Evolutionary conservation across 2,329 filamentous ascomycete species (phyloP).

Genomic region (Pleoardoris graminearum): DNA sequence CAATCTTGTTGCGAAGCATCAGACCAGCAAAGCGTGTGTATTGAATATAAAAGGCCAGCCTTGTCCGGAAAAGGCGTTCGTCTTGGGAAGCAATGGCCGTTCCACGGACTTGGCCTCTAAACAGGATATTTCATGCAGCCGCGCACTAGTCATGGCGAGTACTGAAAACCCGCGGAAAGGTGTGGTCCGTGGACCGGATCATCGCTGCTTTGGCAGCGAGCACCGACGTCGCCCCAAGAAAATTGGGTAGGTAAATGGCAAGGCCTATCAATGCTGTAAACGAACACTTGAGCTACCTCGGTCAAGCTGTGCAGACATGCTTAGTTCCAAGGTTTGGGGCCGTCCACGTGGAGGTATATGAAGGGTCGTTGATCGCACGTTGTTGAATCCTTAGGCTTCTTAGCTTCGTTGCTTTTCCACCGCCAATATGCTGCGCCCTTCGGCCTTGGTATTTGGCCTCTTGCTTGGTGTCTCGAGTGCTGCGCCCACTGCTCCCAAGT

Average conservation of each 20-base stretch:
- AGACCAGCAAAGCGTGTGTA: neutral
- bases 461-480: neutral
- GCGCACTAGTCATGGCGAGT: neutral
- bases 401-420: neutral
- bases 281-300: neutral
- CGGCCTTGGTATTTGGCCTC: slow-evolving; percentile 1
- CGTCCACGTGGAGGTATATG: slow-evolving; percentile 3
- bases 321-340: neutral
- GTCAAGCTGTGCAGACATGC: neutral
- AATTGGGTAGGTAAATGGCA: neutral
- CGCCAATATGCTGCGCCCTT: slow-evolving; percentile 1
- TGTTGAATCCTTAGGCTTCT: neutral
- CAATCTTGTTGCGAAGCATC: neutral
- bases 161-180: neutral
- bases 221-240: neutral
- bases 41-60: too few species aligned
- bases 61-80: neutral
- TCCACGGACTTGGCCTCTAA: neutral
- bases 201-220: neutral
- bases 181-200: neutral
- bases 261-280: neutral
- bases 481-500: neutral
- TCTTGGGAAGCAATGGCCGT: neutral
- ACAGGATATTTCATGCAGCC: too few species aligned
- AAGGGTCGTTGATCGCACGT: neutral